Base-by-base conservation (phyloP, 371 early-diverging fungal genomes). In the Rhizopus sp. region DNA sequence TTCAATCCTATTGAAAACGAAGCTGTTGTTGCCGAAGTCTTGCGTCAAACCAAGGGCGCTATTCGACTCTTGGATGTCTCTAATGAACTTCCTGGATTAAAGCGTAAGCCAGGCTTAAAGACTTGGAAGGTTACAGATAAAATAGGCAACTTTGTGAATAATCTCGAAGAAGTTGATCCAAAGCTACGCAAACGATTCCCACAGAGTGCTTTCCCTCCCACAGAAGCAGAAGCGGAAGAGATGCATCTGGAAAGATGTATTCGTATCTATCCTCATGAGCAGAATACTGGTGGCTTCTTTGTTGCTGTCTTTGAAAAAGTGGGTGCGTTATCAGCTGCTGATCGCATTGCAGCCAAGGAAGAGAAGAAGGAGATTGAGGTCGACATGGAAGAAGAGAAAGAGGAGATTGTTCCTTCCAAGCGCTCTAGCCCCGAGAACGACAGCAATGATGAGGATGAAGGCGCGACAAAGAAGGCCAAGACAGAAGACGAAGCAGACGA, bases 241-340 rank as follows among this genome's bases (percentile, higher is more conserved):
- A 58, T 66, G 62, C 44, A 66, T 31, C 30, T 54, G 44, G 57
- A 57, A 5, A 44, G 57, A 58, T 85, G 88, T 78, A 59, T 99
- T 67, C 88, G 99, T 50, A 85, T 99, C 46, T 93, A 93, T 68
- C 99, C 99, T 47, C 95, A 95, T 59, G 77, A 89, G 53, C 98
- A 99, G 78, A 89, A 99, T 73, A 98, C 99, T 12, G 99, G 99
- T 59, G 99, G 96, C 15, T 99, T 99, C 83, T 99, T 99, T 83
- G 93, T 99, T 29, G 96, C 98, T 38, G 96, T 98, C 8, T 83
- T 99, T 57, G 87, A 93, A 73, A 98, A 96, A 80, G 81, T 83
- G 5, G 78, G 77, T 4, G 83, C 85, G 8, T 77, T 85, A 66
- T 81, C 75, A 45, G 83, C 77, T 34, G 77, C 78, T 45, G 85